Conservation (phyloP, 441 rosid genomes). For the Biscutella laevigata region DNA sequence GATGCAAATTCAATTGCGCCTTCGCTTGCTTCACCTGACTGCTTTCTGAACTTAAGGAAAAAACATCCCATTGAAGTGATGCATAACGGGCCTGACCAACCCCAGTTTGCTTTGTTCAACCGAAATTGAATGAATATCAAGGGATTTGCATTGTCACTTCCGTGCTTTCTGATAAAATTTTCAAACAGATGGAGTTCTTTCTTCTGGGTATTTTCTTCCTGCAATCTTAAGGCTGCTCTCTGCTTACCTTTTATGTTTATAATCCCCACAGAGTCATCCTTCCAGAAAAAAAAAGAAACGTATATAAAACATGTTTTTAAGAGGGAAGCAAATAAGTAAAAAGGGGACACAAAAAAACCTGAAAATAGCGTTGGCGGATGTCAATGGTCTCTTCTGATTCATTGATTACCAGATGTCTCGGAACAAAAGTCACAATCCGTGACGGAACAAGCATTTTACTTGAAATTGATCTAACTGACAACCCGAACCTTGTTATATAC, state of each 20-base stretch:
- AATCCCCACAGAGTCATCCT: conserved; percentile 64
- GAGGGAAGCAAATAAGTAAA: conserved; percentile 4
- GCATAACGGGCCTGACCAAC: conserved; percentile 96
- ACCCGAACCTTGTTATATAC: conserved; percentile 66
- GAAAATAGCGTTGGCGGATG: conserved; percentile 72
- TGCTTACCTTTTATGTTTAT: conserved; percentile 45
- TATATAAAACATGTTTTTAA: conserved; percentile 18
- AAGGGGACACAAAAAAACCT: conserved; percentile 42
- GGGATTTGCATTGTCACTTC: conserved; percentile 46
- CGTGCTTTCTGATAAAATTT: conserved; percentile 74
- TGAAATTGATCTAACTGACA: conserved; percentile 54
- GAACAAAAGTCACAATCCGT: conserved; percentile 55
- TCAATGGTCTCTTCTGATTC: conserved; percentile 57
- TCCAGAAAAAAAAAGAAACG: conserved; percentile 19
- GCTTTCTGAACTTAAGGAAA: conserved; percentile 75
- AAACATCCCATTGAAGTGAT: conserved; percentile 82
- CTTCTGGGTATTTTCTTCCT: conserved; percentile 40
- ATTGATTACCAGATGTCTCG: conserved; percentile 68
- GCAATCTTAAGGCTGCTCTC: conserved; percentile 48
- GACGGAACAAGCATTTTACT: conserved; percentile 51
- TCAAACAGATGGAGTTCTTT: conserved; percentile 71
- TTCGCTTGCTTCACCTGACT: conserved; percentile 39
- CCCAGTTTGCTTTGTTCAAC: conserved; percentile 43
- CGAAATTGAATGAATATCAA: conserved; percentile 59
- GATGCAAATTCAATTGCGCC: conserved; percentile 56